phyloP scores from a whole-genome alignment of 2,329 filamentous ascomycete genomes.

The Lasiodiplodia sp. region DNA sequence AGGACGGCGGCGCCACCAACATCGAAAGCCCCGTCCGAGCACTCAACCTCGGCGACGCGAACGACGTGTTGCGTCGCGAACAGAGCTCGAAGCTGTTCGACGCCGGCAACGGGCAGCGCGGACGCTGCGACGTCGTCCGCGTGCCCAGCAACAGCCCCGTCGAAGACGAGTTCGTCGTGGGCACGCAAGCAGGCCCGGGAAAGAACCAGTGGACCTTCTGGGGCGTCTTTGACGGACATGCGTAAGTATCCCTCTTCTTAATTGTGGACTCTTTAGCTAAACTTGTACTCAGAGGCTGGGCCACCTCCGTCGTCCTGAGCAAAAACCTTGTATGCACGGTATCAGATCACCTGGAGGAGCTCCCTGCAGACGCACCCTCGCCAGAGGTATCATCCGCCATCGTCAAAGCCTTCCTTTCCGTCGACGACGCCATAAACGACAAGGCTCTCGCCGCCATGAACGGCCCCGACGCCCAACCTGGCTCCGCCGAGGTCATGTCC shows the following conservation, averaged over 20 bases:
- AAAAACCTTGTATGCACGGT: constrained; percentile 54
- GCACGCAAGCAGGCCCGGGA: constrained; percentile 41
- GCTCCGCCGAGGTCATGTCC: constrained; percentile 35
- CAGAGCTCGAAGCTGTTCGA: constrained; percentile 18
- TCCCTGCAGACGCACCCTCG: constrained; percentile 48
- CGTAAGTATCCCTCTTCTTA: constrained; percentile 42
- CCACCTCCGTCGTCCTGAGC: constrained; percentile 53
- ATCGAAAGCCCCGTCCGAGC: constrained; percentile 9
- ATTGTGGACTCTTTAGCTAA: neutral
- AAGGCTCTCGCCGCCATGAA: constrained; percentile 48
- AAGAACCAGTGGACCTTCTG: constrained; percentile 46
- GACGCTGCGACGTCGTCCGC: constrained; percentile 23
- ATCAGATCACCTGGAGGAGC: constrained; percentile 44
- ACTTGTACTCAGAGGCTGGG: constrained; percentile 47
- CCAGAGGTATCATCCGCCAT: constrained; percentile 63
- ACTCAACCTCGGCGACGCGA: constrained; percentile 14
- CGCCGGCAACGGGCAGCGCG: neutral
- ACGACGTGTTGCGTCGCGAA: neutral
- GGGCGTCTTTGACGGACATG: constrained; percentile 61
- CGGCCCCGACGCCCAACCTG: constrained; percentile 43
- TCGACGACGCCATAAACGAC: constrained; percentile 65
- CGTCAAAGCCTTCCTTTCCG: constrained; percentile 63
- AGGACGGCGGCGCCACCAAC: neutral
- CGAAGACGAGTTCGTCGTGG: constrained; percentile 43
- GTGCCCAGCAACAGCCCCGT: constrained; percentile 29